Base-by-base conservation (phyloP, 257 asterid species). In the Solanum clarkiae region DNA sequence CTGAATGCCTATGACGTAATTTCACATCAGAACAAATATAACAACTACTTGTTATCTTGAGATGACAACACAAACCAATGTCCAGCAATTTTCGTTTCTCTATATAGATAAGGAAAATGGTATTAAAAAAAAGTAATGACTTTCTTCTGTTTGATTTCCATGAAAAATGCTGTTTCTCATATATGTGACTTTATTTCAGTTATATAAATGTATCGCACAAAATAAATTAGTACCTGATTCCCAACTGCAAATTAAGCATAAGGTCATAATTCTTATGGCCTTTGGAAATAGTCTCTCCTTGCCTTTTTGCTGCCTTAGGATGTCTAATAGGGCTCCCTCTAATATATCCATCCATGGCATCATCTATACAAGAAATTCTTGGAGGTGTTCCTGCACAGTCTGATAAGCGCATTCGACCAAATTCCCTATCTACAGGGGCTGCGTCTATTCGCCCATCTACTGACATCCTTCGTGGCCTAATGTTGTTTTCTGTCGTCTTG, bases 211-310 rank as follows among this genome's bases (percentile, higher is more conserved):
- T 29, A 29, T 65, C 1, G 10, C 45, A 65, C 20, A 62, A 62
- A 62, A 10, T 2, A 24, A 29, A 63, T 11, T 3, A 36, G 6
- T 47, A 83, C 86, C 63, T 83, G 80, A 83, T 83, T 8, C 85
- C 85, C 60, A 83, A 47, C 55, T 83, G 85, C 80, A 83, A 83
- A 66, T 83, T 83, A 53, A 66, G 86, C 86, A 83, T 83, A 18
- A 83, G 80, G 9, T 83, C 86, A 75, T 75, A 75, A 8, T 75
- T 75, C 59, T 75, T 75, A 24, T 75, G 82, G 9, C 62, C 82
- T 75, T 83, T 83, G n/a, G 66, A 83, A 57, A 83, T 83, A 26
- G 86, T 83, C 86, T 83, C 86, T 51, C 86, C 86, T 68, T 68
- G 86, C n/a, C 49, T 83, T 57, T 83, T 83, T 47, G 14, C 86